phyloP scores from a whole-genome alignment of 495 filamentous ascomycete genomes.

The Hypoxylon fuscum region DNA sequence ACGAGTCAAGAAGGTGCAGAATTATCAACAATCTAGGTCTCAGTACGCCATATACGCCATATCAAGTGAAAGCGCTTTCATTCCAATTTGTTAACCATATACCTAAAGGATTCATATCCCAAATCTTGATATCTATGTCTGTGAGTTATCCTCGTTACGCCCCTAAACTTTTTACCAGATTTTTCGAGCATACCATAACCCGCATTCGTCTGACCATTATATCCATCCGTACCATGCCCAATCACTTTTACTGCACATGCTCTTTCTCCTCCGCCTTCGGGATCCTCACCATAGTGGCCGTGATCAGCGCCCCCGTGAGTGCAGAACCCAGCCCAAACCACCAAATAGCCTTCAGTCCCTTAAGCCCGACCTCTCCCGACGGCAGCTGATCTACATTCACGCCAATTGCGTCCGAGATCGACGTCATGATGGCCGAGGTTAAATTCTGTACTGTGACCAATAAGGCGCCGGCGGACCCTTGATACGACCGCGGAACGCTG shows the following conservation, averaged over 20 bases:
- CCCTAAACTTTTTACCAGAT: background rate
- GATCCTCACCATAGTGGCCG: slow-evolving; percentile 53
- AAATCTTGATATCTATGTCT: no score
- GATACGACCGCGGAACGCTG: slow-evolving; percentile 62
- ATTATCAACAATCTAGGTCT: background rate
- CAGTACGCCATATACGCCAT: background rate
- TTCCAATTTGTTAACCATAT: no score
- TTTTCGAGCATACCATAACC: background rate
- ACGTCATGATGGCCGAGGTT: slow-evolving; percentile 55
- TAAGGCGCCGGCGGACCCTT: slow-evolving; percentile 69
- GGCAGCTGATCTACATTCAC: slow-evolving; percentile 49
- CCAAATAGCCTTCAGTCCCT: slow-evolving; percentile 57
- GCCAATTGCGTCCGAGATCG: slow-evolving; percentile 56
- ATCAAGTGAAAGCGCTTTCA: background rate
- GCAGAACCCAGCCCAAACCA: slow-evolving; percentile 57
- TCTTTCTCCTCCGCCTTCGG: slow-evolving; percentile 62
- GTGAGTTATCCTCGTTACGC: no score
- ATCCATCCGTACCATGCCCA: background rate
- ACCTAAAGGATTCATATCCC: no score
- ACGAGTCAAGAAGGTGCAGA: no score
- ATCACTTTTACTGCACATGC: slow-evolving; percentile 48
- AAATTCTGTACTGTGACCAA: slow-evolving; percentile 71
- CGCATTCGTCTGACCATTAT: background rate
- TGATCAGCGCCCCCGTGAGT: slow-evolving; percentile 53
- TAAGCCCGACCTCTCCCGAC: slow-evolving; percentile 51